These are phyloP conservation scores for Holtermannia corniformis DNA, from an alignment of 768 basidiomycete genomes.

Conservation along the genomic window DNA sequence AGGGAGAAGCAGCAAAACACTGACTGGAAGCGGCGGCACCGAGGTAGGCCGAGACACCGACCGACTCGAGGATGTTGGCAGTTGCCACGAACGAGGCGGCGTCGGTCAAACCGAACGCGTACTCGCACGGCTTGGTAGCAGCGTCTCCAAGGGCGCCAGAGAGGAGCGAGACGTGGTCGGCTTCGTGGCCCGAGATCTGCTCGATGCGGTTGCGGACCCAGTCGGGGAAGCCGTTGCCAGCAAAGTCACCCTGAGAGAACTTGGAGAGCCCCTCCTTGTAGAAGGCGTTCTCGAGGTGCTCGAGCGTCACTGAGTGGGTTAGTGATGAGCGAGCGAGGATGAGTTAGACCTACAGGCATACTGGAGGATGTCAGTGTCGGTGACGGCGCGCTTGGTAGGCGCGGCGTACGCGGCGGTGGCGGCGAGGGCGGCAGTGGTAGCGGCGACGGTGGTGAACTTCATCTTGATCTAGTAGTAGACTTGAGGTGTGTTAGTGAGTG, in stretches of 20 bases:
- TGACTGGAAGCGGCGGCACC: conserved; percentile 50
- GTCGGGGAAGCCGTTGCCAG: conserved; percentile 41
- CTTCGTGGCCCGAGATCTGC: conserved; percentile 53
- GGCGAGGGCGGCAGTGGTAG: neutral
- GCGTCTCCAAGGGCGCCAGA: conserved; percentile 45
- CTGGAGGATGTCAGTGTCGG: conserved; percentile 10
- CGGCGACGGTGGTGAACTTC: conserved; percentile 1
- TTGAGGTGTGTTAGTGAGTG: neutral
- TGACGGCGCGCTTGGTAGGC: neutral
- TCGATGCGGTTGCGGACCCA: conserved; percentile 45
- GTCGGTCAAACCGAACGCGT: conserved; percentile 49
- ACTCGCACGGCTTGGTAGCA: conserved; percentile 52
- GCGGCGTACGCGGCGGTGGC: neutral
- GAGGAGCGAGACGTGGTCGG: conserved; percentile 51
- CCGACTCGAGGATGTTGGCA: conserved; percentile 51
- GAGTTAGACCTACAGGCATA: neutral
- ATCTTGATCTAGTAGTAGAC: neutral
- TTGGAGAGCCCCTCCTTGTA: conserved; percentile 42
- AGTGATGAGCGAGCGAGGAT: neutral
- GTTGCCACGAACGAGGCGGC: conserved; percentile 48
- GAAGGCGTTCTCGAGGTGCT: conserved; percentile 30
- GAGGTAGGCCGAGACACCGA: conserved; percentile 52
- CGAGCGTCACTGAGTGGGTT: conserved; percentile 13
- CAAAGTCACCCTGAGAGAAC: conserved; percentile 48
- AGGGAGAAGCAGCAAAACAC: too few relatives aligned